Conservation (phyloP, 331 rosid genomes). For the Prunus yedoensis region DNA sequence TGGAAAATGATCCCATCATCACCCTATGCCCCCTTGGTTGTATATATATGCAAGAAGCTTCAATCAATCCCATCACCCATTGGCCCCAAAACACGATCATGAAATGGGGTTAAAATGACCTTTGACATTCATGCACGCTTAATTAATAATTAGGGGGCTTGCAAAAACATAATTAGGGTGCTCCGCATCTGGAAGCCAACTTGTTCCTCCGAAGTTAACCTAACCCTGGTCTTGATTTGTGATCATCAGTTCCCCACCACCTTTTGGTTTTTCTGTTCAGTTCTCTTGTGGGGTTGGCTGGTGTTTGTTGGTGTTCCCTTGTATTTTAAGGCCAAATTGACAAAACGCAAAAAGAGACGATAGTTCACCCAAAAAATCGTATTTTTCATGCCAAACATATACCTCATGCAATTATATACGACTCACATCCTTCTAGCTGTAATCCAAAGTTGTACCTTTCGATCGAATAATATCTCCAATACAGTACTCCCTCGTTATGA, state of each 20-base stretch:
- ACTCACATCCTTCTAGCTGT: conserved; percentile 3
- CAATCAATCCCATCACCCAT: too few relatives aligned
- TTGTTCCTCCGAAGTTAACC: neutral
- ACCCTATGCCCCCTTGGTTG: too few relatives aligned
- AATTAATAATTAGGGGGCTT: too few relatives aligned
- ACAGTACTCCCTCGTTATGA: too few relatives aligned
- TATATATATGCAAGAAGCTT: too few relatives aligned
- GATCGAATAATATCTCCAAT: neutral
- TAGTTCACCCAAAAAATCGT: neutral
- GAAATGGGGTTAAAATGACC: too few relatives aligned
- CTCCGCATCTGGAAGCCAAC: neutral
- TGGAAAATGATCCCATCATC: too few relatives aligned
- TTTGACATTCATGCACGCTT: too few relatives aligned
- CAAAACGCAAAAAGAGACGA: too few relatives aligned
- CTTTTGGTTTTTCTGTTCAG: neutral
- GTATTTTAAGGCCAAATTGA: neutral
- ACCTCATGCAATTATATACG: neutral
- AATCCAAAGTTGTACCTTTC: neutral
- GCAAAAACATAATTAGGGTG: neutral
- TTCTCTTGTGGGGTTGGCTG: neutral
- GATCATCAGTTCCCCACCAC: neutral
- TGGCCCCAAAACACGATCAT: too few relatives aligned
- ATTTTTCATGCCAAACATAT: neutral
- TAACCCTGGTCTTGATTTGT: neutral
- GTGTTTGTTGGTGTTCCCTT: too few relatives aligned